Conservation (phyloP, 2,329 filamentous ascomycete genomes). For the Penicillium sp. region DNA sequence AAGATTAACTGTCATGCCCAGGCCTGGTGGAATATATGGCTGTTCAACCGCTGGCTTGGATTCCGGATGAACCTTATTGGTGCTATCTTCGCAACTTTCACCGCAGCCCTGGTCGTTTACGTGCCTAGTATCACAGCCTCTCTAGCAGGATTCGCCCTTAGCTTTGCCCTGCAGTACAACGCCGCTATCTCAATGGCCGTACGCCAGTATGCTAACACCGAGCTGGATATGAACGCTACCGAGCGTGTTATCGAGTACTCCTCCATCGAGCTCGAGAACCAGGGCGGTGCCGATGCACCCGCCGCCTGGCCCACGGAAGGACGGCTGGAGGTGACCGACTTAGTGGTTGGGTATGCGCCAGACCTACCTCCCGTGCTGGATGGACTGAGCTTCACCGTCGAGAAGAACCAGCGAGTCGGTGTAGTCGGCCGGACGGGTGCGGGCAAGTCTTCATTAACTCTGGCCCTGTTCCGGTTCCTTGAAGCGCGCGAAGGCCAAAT, state of each 20-base stretch:
- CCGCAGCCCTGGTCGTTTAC: constrained; percentile 45
- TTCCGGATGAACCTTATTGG: constrained; percentile 69
- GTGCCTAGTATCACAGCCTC: not conserved
- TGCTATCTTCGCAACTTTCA: constrained; percentile 63
- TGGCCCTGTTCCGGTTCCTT: constrained; percentile 25
- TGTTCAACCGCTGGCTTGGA: constrained; percentile 74
- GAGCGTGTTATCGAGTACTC: constrained; percentile 75
- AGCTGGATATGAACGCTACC: constrained; percentile 66
- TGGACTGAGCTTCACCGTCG: constrained; percentile 65
- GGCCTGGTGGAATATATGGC: constrained; percentile 66
- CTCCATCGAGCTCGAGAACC: constrained; percentile 63
- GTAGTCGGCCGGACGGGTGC: constrained; percentile 76
- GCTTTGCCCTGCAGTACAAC: constrained; percentile 39
- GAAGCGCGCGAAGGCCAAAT: constrained; percentile 20
- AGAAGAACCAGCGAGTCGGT: constrained; percentile 68
- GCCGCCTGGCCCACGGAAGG: constrained; percentile 75
- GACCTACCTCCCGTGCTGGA: constrained; percentile 69
- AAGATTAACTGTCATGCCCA: constrained; percentile 65
- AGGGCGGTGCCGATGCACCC: constrained; percentile 60
- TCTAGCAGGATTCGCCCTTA: not conserved
- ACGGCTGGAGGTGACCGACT: constrained; percentile 65
- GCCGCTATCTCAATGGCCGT: constrained; percentile 58
- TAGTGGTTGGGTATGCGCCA: constrained; percentile 68
- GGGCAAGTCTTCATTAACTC: constrained; percentile 28
- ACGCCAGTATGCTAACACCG: not conserved